phyloP scores from a whole-genome alignment of 306 rosid species.

The Rubus idaeus region DNA sequence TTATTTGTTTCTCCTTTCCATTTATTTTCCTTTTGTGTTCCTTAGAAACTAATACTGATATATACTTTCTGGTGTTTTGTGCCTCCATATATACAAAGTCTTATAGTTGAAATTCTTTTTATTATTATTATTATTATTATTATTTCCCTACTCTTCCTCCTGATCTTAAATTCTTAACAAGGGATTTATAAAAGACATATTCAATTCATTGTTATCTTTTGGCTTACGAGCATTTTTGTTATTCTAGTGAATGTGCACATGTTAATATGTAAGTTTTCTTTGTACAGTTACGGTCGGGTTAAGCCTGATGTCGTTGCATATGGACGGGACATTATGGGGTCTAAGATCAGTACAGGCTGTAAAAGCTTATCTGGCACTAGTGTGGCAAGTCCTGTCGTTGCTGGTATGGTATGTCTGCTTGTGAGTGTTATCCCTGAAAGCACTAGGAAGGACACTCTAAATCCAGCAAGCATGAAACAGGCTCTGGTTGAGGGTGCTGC shows the following conservation, averaged over 20 bases:
- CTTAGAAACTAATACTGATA: not conserved
- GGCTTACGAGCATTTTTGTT: slow-evolving; percentile 20
- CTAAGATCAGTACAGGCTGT: slow-evolving; percentile 92
- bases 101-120: not conserved
- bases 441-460: slow-evolving; percentile 61
- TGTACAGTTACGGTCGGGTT: slow-evolving; percentile 83
- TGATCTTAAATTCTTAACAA: not conserved
- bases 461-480: slow-evolving; percentile 99
- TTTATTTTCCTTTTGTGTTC: slow-evolving; percentile 1
- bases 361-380: slow-evolving; percentile 98
- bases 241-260: slow-evolving; percentile 1
- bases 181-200: not conserved
- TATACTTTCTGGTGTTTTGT: not conserved
- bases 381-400: slow-evolving; percentile 98
- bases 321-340: slow-evolving; percentile 98
- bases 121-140: not conserved
- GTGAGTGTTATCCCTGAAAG: slow-evolving; percentile 85
- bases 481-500: slow-evolving; percentile 98
- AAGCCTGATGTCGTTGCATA: slow-evolving; percentile 98
- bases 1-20: not conserved
- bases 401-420: slow-evolving; percentile 95
- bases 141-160: not conserved
- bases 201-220: not conserved
- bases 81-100: not conserved
- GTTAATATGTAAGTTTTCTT: slow-evolving; percentile 5